These are phyloP conservation scores for Dactylorhiza incarnata DNA, from an alignment of 106 monocot genomes.

Conservation along the genomic window DNA sequence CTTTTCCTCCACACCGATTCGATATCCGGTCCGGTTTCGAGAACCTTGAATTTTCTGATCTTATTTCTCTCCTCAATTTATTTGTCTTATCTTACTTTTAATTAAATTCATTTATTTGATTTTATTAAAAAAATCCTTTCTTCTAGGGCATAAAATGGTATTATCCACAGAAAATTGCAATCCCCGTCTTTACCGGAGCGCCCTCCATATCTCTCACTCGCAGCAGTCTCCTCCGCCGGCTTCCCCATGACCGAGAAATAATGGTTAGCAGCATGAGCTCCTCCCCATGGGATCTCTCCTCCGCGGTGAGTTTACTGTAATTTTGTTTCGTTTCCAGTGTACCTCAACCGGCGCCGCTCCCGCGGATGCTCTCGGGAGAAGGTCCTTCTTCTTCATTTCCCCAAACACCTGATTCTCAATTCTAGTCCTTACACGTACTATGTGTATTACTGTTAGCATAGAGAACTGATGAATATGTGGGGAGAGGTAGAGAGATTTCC, in stretches of 20 bases:
- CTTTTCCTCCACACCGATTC: too few relatives aligned
- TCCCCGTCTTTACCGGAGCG: neutral
- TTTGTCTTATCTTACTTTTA: too few relatives aligned
- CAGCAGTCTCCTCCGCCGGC: neutral
- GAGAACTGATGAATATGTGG: neutral
- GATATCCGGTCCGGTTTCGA: too few relatives aligned
- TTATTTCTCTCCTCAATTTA: too few relatives aligned
- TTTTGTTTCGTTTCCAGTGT: neutral
- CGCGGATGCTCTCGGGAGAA: neutral
- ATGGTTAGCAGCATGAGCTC: neutral
- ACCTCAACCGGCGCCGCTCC: neutral
- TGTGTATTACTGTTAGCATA: neutral
- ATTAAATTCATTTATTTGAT: too few relatives aligned
- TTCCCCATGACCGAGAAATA: neutral
- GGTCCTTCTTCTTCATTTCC: neutral
- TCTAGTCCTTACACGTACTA: too few relatives aligned
- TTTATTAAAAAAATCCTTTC: too few relatives aligned
- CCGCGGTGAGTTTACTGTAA: neutral
- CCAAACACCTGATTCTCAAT: too few relatives aligned
- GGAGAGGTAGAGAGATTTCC: neutral
- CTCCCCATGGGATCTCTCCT: neutral
- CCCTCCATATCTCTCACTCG: neutral
- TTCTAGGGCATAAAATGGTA: too few relatives aligned
- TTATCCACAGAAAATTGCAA: slow-evolving; percentile 5
- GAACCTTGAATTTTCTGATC: too few relatives aligned